These are phyloP conservation scores for Solanum bulbocastanum DNA, from an alignment of 257 asterid species.

Conservation along the genomic window DNA sequence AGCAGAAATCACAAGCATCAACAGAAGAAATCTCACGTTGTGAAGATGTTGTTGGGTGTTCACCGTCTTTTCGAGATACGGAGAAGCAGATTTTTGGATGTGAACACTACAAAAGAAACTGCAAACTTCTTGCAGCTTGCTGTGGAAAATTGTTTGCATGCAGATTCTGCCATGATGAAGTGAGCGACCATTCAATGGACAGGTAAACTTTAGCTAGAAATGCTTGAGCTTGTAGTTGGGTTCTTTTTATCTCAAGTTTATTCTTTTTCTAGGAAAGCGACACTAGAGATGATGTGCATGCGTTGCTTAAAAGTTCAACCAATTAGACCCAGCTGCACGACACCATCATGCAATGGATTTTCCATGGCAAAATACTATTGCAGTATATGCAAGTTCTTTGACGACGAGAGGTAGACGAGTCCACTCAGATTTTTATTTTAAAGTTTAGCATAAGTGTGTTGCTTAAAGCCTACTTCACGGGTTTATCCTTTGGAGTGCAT, in stretches of 20 bases:
- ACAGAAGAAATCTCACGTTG: constrained; percentile 13
- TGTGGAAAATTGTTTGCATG: constrained; percentile 35
- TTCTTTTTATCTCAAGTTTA: not conserved
- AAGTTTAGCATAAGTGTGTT: not conserved
- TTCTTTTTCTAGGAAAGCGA: constrained; percentile 24
- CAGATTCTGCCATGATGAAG: constrained; percentile 38
- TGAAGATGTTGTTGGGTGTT: constrained; percentile 18
- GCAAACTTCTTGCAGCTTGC: constrained; percentile 40
- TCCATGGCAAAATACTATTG: constrained; percentile 41
- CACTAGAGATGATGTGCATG: constrained; percentile 41
- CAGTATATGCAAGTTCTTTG: constrained; percentile 36
- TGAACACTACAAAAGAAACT: constrained; percentile 37
- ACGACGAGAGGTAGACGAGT: constrained; percentile 33
- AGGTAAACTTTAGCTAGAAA: constrained; percentile 10
- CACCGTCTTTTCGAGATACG: constrained; percentile 28
- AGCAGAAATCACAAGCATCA: constrained; percentile 36
- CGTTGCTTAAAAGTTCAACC: constrained; percentile 32
- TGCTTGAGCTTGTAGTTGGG: not conserved
- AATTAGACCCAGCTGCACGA: constrained; percentile 29
- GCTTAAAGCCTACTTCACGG: not conserved
- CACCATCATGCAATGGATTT: constrained; percentile 40
- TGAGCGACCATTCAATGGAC: constrained; percentile 37
- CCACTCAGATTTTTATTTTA: not conserved
- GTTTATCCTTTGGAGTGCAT: not conserved
- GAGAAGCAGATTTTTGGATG: constrained; percentile 28